Conservation (phyloP, 2,329 filamentous ascomycete species). For the Penicillium sp. region DNA sequence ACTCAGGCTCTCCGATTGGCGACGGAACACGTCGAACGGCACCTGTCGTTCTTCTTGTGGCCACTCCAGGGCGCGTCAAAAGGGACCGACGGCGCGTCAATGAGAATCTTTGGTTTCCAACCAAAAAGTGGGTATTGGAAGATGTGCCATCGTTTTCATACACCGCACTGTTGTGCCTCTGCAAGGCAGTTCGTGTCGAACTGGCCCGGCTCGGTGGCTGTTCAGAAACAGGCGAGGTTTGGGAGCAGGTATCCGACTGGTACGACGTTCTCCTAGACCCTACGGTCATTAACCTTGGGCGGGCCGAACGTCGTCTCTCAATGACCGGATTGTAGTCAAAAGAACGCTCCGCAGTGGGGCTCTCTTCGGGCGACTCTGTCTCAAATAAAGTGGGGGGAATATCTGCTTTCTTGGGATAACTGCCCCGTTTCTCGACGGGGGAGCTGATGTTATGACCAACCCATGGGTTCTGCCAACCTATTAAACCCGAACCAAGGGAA, state of each 20-base stretch:
- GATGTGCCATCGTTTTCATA: slow-evolving; percentile 30
- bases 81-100: slow-evolving; percentile 41
- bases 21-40: slow-evolving; percentile 23
- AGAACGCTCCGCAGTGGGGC: not conserved
- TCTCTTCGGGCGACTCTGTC: slow-evolving; percentile 9
- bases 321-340: not conserved
- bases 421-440: slow-evolving; percentile 10
- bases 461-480: slow-evolving; percentile 40
- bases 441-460: slow-evolving; percentile 24
- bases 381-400: slow-evolving; percentile 21
- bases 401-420: slow-evolving; percentile 11
- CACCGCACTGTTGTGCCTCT: slow-evolving; percentile 24
- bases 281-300: slow-evolving; percentile 17
- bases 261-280: slow-evolving; percentile 23
- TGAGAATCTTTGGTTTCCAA: slow-evolving; percentile 36
- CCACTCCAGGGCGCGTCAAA: slow-evolving; percentile 37
- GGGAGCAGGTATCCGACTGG: slow-evolving; percentile 22
- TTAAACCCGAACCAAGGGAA: slow-evolving; percentile 16
- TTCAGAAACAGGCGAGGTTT: slow-evolving; percentile 13
- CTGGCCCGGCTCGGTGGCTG: slow-evolving; percentile 32
- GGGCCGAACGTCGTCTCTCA: slow-evolving; percentile 1
- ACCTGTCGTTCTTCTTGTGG: slow-evolving; percentile 35
- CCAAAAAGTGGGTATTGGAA: slow-evolving; percentile 36
- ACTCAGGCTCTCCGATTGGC: slow-evolving; percentile 24
- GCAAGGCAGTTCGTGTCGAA: slow-evolving; percentile 31